Base-by-base conservation (phyloP, 2,329 filamentous ascomycete genomes). In the Colletotrichum camelliae region DNA sequence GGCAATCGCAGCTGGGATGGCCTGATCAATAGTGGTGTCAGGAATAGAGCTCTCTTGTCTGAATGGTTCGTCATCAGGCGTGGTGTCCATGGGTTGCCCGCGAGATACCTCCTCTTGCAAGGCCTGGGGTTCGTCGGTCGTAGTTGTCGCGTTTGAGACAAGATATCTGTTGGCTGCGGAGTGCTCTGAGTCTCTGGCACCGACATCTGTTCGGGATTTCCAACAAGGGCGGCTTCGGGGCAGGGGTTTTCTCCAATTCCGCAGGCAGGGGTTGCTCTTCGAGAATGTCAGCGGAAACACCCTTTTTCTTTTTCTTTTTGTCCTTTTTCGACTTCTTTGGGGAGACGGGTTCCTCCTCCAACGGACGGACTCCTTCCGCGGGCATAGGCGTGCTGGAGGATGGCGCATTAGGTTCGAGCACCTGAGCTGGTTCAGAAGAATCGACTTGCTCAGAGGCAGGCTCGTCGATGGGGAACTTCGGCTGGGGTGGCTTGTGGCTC, bases 261-360 rank as follows among this genome's bases (percentile, higher is more conserved):
- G 33, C 10, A 24, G 58, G 31, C 31, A 37, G 29, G 31, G 27
- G 58, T 35, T 62, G 58, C 33, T 62, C 58, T 5, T 35, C 58
- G 21, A 24, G 29, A 10, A 21, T 29, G n/a, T 62, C 58, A 15
- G 16, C 58, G 33, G 58, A 37, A 35, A 16, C 16, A 29, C n/a
- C 58, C 58, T 62, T 62, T 9, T 62, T 62, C n/a, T 37, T 62
- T 21, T 62, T 62, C 31, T 62, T 62, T 13, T 62, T 62, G 33
- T 62, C 81, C 76, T 81, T 82, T 71, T 82, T 79, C 71, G 81
- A 79, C 69, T 76, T 77, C 71, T 79, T 80, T 48, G 77, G 78
- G 13, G 27, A 31, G 21, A 24, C 5, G 13, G 66, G 33, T n/a
- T 58, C 37, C 16, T 68, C 52, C 12, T 68, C 48, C 33, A 48